Percentiles rank a stretch among this genome's conserved stretches.
These are phyloP conservation scores for Rhodamnia argentea DNA, from an alignment of 345 rosid genomes.

Conservation along the genomic window DNA sequence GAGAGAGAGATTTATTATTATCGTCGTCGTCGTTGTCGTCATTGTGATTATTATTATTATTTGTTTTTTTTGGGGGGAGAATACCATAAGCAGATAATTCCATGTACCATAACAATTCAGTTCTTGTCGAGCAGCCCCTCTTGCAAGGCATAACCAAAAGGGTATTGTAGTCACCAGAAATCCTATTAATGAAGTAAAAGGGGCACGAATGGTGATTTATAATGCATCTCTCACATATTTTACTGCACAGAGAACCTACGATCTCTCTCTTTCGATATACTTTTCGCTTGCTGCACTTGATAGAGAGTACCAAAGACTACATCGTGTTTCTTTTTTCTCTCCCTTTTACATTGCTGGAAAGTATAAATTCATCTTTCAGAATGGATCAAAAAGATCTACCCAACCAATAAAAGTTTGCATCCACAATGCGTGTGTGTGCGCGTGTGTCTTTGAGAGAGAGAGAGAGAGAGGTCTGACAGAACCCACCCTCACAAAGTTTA, in stretches of 20 bases:
- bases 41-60: background rate
- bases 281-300: background rate
- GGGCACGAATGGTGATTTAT: background rate
- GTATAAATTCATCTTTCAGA: background rate
- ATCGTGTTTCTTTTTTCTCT: background rate
- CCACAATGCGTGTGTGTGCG: background rate
- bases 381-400: background rate
- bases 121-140: background rate
- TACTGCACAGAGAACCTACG: background rate
- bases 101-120: background rate
- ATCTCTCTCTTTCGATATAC: background rate
- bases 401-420: background rate
- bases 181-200: background rate
- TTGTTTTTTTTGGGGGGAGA: background rate
- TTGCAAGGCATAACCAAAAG: background rate
- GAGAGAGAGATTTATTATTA: too few relatives aligned
- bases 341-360: background rate
- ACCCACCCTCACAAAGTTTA: conserved; percentile 52
- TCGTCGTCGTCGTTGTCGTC: too few relatives aligned
- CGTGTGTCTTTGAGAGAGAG: accelerated
- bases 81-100: background rate
- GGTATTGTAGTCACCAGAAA: background rate
- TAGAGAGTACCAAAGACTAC: background rate
- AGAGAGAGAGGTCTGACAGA: background rate
- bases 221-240: background rate